Evolutionary conservation across 1,284 basidiomycete genomes (phyloP).

Genomic region (Heterobasidion annosum): DNA sequence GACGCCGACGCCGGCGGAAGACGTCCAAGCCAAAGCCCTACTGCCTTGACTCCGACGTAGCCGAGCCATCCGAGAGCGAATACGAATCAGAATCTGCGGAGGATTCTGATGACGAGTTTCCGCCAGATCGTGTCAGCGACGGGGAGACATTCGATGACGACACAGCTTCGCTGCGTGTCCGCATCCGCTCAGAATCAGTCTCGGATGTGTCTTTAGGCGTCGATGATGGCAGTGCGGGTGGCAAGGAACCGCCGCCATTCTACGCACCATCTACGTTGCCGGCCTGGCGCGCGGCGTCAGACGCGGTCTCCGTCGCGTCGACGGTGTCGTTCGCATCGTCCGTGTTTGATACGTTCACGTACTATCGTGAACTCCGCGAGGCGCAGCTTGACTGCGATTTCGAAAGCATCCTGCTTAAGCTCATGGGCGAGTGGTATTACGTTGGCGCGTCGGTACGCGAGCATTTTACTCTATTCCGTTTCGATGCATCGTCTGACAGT

Average conservation of each 20-base stretch:
- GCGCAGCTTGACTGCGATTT: slow-evolving; percentile 40
- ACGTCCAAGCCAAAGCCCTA: slow-evolving; percentile 14
- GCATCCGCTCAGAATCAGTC: background rate
- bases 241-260: background rate
- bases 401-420: slow-evolving; percentile 27
- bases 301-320: slow-evolving; percentile 10
- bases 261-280: slow-evolving; percentile 8
- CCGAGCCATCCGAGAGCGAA: slow-evolving; percentile 10
- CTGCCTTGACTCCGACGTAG: slow-evolving; percentile 21
- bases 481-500: background rate
- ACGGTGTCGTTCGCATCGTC: slow-evolving; percentile 32
- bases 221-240: too few species aligned
- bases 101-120: background rate
- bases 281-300: slow-evolving; percentile 5
- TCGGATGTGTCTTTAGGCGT: too few species aligned
- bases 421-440: slow-evolving; percentile 25
- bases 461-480: too few species aligned
- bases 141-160: background rate
- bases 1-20: slow-evolving; percentile 8
- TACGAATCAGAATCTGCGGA: slow-evolving; percentile 10
- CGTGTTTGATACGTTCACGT: slow-evolving; percentile 39
- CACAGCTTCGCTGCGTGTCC: background rate
- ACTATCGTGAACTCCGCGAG: slow-evolving; percentile 42
- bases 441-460: slow-evolving; percentile 21
- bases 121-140: background rate